Base-by-base conservation (phyloP, 2,329 filamentous ascomycete species). In the Phialophora macrospora region DNA sequence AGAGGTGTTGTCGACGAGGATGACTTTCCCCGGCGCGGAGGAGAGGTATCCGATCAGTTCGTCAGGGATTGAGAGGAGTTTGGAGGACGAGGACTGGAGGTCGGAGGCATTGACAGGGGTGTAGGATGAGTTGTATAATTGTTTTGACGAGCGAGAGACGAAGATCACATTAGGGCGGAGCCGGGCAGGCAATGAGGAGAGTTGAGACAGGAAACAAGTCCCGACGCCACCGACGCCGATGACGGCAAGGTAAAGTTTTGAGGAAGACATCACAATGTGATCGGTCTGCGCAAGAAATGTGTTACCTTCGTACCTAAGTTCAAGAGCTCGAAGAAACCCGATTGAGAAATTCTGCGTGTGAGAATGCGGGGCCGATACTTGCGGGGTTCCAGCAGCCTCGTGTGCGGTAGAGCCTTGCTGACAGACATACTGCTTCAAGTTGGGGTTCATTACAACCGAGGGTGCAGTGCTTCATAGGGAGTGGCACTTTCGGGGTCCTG, bases 1-100 rank as follows among this genome's bases (percentile, higher is more conserved):
- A 79, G 91, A 96, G 60, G 95, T 99, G 82, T 98, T 98, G 84
- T 99, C 95, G 71, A 99, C 89, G 32, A 99, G 83, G 52, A 99
- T 84, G 51, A 90, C 88, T 76, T 90, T 91, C 67, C 88, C 87
- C 2, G 93, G 92, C 0, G 92, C 90, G 51, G 86, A 85, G 65
- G 88, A 85, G 54, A 99, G 88, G 79, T 92, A 96, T 38, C 90
- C 87, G 70, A 89, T 86, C 46, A 96, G 85, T 73, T 94, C 85
- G 51, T 89, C 78, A 54, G 92, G 83, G 17, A 60, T 54, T 44
- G 86, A 80, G 20, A 91, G 85, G 9, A 92, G 85, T 2, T 88
- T 80, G 69, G 88, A 87, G 30, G 83, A 81, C 24, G 90, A 89
- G 14, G 85, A 78, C 51, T 85, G 83, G 58, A 95, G 86, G 52